Conservation (phyloP, 1,139 yeast genomes). For the Sugiyamaella novakii region DNA sequence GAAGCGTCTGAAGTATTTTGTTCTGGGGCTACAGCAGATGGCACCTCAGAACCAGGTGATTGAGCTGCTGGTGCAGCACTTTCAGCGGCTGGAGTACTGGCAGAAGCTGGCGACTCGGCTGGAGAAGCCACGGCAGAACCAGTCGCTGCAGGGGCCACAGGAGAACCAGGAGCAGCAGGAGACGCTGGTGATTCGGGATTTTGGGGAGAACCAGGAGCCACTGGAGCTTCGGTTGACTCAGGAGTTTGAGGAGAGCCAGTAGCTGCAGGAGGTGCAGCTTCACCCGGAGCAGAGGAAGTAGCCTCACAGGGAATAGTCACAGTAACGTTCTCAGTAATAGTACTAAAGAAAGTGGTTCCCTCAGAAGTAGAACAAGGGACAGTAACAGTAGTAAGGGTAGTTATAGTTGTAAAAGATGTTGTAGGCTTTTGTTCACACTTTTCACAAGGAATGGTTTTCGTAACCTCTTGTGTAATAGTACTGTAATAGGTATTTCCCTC, state of each 20-base stretch:
- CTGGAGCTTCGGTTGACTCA: background rate
- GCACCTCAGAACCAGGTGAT: background rate
- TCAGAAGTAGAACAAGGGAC: constrained; percentile 21
- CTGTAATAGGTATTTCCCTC: constrained; percentile 12
- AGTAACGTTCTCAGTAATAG: constrained; percentile 18
- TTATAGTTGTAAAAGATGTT: constrained; percentile 13
- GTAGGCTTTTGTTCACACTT: constrained; percentile 1
- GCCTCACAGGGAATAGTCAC: constrained; percentile 19
- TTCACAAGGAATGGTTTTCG: constrained; percentile 16
- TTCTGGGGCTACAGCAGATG: constrained; percentile 6
- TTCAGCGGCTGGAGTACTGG: constrained; percentile 5
- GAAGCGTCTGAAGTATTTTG: constrained; percentile 16
- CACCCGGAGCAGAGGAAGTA: constrained; percentile 13
- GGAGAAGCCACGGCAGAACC: constrained; percentile 10
- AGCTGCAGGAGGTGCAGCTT: constrained; percentile 6
- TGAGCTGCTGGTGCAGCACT: constrained; percentile 5
- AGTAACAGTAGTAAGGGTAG: constrained; percentile 22
- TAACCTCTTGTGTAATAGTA: constrained; percentile 16
- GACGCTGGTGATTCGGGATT: background rate
- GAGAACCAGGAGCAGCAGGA: background rate
- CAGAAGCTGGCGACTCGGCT: constrained; percentile 1
- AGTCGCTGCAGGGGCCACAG: constrained; percentile 5
- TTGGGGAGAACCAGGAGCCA: background rate
- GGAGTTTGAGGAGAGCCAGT: background rate
- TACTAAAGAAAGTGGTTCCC: constrained; percentile 16